Evolutionary conservation across 2,329 filamentous ascomycete genomes (phyloP).

Genomic region (Aspergillus tanneri): DNA sequence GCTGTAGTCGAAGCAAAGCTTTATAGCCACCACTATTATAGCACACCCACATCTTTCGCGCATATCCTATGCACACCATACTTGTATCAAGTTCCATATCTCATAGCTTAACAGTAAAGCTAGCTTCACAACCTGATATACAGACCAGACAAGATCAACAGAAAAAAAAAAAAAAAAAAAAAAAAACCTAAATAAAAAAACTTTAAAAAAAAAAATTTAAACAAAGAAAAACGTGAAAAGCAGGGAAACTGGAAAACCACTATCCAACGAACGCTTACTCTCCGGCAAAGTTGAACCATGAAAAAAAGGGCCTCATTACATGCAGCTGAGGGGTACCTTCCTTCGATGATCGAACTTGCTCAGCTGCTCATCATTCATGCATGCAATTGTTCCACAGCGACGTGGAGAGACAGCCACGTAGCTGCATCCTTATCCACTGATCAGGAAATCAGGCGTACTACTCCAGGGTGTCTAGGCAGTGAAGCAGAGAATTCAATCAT

Average conservation of each 20-base stretch:
- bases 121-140: background rate
- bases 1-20: background rate
- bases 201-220: background rate
- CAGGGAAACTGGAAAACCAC: no score
- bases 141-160: background rate
- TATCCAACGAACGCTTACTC: no score
- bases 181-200: background rate
- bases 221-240: no score
- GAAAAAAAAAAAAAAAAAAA: background rate
- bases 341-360: constrained; percentile 17
- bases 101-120: background rate
- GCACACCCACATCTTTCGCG: constrained; percentile 4
- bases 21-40: background rate
- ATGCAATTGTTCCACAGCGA: constrained; percentile 21
- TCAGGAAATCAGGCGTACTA: constrained; percentile 19
- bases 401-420: constrained; percentile 24
- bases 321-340: constrained; percentile 8
- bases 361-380: constrained; percentile 26
- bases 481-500: background rate
- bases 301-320: background rate
- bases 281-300: no score
- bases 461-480: constrained; percentile 11
- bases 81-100: background rate
- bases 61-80: constrained; percentile 6
- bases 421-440: constrained; percentile 17